phyloP scores from a whole-genome alignment of 2,329 filamentous ascomycete genomes.

The Byssochlamys sp. region DNA sequence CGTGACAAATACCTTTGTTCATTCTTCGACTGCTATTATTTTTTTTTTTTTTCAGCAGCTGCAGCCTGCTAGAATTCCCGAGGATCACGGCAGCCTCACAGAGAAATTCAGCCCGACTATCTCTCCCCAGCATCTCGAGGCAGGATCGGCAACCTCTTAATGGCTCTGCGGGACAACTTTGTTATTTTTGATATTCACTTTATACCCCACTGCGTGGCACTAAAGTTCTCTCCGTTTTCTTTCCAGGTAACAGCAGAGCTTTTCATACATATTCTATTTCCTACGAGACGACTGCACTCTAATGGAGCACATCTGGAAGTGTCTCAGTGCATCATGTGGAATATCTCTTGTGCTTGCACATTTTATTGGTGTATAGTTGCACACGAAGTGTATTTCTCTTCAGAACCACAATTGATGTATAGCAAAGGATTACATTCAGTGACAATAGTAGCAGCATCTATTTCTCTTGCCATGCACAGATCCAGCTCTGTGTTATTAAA shows the following conservation, averaged over 20 bases:
- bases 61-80: background rate
- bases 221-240: slow-evolving; percentile 1
- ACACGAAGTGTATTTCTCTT: slow-evolving; percentile 5
- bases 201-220: slow-evolving; percentile 8
- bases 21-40: background rate
- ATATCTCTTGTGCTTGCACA: background rate
- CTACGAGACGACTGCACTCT: background rate
- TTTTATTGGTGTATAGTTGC: background rate
- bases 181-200: slow-evolving; percentile 1
- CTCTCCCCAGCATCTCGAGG: background rate
- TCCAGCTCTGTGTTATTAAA: no score
- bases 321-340: background rate
- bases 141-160: background rate
- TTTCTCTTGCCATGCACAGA: no score
- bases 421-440: background rate
- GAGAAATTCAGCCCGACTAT: background rate
- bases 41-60: background rate
- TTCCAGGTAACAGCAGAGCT: background rate
- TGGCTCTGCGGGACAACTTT: background rate
- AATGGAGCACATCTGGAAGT: background rate
- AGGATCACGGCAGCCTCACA: background rate
- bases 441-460: no score
- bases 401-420: slow-evolving; percentile 4
- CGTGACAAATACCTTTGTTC: background rate
- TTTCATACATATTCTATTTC: background rate